These are phyloP conservation scores for Aspergillus quadricinctus DNA, from an alignment of 2,329 filamentous ascomycete genomes.

Conservation along the genomic window DNA sequence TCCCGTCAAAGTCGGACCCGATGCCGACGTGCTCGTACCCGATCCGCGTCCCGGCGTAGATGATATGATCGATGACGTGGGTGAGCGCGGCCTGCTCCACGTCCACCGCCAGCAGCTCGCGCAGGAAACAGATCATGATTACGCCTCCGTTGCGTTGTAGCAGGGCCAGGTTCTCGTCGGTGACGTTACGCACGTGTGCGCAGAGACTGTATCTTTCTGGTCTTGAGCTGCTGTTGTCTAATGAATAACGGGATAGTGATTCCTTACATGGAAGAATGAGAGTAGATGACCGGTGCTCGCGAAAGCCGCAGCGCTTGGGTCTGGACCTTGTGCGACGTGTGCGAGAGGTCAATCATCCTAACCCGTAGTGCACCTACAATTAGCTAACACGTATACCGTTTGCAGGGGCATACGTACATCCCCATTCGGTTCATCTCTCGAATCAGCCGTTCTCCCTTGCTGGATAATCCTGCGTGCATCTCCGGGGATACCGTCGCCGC, in stretches of 20 bases:
- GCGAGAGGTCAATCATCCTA: neutral
- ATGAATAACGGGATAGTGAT: no score
- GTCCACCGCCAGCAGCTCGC: neutral
- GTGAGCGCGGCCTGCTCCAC: neutral
- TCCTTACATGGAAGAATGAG: neutral
- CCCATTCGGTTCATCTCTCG: neutral
- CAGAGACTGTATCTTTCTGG: neutral
- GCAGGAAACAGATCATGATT: neutral
- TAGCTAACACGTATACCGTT: no score
- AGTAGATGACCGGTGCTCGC: neutral
- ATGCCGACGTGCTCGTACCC: conserved; percentile 29
- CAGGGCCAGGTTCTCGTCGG: neutral
- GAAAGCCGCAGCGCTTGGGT: neutral
- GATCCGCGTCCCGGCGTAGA: conserved; percentile 18
- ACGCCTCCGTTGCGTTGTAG: neutral
- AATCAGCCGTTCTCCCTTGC: neutral
- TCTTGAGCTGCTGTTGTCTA: neutral
- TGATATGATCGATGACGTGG: conserved; percentile 17
- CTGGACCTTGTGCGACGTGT: neutral
- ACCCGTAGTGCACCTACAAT: no score
- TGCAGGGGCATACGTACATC: neutral
- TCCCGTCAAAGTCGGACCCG: conserved; percentile 26
- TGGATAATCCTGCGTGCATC: neutral
- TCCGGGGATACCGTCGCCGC: neutral
- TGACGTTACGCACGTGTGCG: neutral